Evolutionary conservation across 768 basidiomycete species (phyloP), one percentile per base, ranked within the genome.

Genomic region (Pisolithus orientalis): DNA sequence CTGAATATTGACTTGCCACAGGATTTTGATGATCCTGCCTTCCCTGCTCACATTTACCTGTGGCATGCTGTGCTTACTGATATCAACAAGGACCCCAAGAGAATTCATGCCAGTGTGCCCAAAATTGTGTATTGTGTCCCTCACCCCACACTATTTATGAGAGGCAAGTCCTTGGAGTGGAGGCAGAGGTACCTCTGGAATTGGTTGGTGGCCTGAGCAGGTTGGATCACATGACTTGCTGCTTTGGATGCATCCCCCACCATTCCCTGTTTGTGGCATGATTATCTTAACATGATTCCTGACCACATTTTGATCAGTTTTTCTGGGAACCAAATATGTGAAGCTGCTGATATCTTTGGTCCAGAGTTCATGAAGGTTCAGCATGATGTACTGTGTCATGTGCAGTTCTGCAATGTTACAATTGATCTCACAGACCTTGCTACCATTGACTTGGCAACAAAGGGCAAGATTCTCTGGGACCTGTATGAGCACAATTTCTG

Each of bases 401-500:
- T 49, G 11, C 16, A 14, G 3, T 49, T 49, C 37, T 10, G n/a
- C 2, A 24, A 39, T 28, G 13, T 49, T 21, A 11, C 37, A 34
- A 27, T 49, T 8, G 16, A 5, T 13, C 5, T 49, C 10, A 13
- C 5, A 2, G 10, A 17, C 34, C 37, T 49, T 7, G 14, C 4
- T 3, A 21, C 21, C 8, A 38, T 34, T 28, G 24, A 49, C 24
- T 4, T 11, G 5, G 4, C 16, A 2, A 48, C 37, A 10, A 25
- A 21, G 7, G 24, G 47, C 10, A 49, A 50, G 43, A 53, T 64
- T 24, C 25, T 62, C 7, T 63, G 59, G 62, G 55, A 60, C 21
- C 39, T 62, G 1, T 43, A 51, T 0, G 47, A 63, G 24, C 52
- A 56, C 9, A 58, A 58, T 25, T 63, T 63, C 37, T 4, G 43